Evolutionary conservation across 805 yeast genomes (phyloP).

Genomic region (Schizosaccharomyces cryophilus): DNA sequence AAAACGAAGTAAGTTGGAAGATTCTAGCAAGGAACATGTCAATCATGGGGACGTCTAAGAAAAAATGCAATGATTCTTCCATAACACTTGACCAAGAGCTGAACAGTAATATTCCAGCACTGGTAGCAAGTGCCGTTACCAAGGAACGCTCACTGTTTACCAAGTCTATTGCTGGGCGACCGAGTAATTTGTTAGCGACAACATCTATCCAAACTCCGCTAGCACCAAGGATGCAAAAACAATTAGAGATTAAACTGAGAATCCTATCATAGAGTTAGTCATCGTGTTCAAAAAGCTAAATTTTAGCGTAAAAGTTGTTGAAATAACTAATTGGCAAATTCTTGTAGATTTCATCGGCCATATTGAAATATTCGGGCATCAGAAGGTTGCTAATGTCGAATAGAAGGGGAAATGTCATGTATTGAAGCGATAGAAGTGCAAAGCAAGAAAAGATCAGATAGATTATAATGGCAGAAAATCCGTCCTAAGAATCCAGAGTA

Average conservation of each 20-base stretch:
- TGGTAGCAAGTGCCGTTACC: neutral
- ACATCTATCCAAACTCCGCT: neutral
- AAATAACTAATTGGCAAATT: no score
- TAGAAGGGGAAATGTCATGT: no score
- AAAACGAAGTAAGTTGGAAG: neutral
- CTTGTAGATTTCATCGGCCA: no score
- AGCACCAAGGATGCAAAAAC: neutral
- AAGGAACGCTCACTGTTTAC: neutral
- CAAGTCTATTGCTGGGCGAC: neutral
- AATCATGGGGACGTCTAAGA: neutral
- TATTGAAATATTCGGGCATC: neutral
- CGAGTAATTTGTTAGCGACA: neutral
- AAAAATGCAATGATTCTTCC: neutral
- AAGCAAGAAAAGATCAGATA: no score
- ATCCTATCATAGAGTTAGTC: neutral
- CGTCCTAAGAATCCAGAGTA: no score
- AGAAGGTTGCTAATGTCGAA: no score
- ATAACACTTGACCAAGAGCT: neutral
- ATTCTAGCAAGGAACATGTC: neutral
- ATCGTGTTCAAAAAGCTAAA: neutral
- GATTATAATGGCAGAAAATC: no score
- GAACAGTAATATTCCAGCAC: neutral
- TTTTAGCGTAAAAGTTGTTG: neutral
- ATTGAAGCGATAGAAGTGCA: no score
- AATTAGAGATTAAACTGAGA: neutral